Evolutionary conservation across 1,284 basidiomycete genomes (phyloP).

Genomic region (Heterobasidion occidentale): DNA sequence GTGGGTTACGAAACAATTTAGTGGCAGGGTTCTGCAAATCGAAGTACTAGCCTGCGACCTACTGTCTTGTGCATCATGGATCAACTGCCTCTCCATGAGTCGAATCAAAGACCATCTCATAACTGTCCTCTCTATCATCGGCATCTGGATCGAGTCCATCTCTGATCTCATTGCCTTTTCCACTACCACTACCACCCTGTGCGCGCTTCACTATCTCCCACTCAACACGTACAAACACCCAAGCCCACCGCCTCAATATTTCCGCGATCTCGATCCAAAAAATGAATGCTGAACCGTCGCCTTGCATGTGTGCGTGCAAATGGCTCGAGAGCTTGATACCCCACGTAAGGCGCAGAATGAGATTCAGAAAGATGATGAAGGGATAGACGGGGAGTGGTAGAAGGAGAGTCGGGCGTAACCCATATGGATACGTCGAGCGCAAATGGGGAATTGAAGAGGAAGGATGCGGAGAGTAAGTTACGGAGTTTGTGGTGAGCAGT

Average conservation of each 20-base stretch:
- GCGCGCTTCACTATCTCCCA: constrained; percentile 76
- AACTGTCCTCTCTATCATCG: neutral
- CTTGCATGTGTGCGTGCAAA: constrained; percentile 77
- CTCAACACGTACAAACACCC: constrained; percentile 95
- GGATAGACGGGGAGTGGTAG: constrained; percentile 86
- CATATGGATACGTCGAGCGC: constrained; percentile 36
- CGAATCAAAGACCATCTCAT: no score
- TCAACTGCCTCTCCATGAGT: no score
- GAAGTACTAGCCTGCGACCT: no score
- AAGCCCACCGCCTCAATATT: constrained; percentile 86
- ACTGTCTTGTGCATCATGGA: no score
- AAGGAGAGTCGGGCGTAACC: constrained; percentile 65
- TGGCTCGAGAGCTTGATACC: constrained; percentile 87
- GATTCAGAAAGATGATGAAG: constrained; percentile 75
- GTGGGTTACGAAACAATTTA: no score
- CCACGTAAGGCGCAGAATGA: constrained; percentile 93
- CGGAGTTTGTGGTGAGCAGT: neutral
- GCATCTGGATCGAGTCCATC: neutral
- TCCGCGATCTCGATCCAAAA: constrained; percentile 92
- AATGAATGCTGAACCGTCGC: constrained; percentile 61
- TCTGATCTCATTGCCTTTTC: neutral
- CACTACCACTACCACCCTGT: constrained; percentile 10
- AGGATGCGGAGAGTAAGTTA: neutral
- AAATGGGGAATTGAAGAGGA: neutral
- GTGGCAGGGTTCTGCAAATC: no score